A percentile compares a stretch with the other conserved stretches of the same genome.
Conservation (phyloP, 495 filamentous ascomycete species). For the Trichodelitschia bisporula region DNA sequence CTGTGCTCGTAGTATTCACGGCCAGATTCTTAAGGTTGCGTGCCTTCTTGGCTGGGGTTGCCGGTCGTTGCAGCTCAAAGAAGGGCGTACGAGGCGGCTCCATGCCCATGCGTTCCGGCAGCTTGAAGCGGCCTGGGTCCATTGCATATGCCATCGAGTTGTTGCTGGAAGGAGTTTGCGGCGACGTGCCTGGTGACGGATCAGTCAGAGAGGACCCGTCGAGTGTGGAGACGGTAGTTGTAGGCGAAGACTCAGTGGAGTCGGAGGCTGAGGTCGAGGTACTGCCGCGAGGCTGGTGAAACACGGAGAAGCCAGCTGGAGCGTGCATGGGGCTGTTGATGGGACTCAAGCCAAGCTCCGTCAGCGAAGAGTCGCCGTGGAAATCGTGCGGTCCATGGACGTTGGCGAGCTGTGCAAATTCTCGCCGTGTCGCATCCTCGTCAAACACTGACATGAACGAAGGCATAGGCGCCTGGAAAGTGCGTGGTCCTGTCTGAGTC, state of each 20-base stretch:
- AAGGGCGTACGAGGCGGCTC: constrained; percentile 5
- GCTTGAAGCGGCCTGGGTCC: constrained; percentile 7
- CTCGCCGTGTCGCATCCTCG: constrained; percentile 3
- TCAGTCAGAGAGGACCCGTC: constrained; percentile 77
- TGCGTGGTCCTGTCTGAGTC: constrained; percentile 8
- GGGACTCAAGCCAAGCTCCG: too few species aligned
- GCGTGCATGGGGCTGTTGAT: constrained; percentile 2
- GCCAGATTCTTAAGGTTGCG: constrained; percentile 89
- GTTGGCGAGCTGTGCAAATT: too few species aligned
- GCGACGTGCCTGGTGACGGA: constrained; percentile 72
- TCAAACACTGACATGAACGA: constrained; percentile 15
- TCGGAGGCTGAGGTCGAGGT: constrained; percentile 62
- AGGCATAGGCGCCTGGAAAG: constrained; percentile 9
- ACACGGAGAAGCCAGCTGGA: constrained; percentile 8
- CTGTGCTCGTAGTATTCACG: constrained; percentile 43
- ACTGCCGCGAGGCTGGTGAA: constrained; percentile 31
- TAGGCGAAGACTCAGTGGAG: constrained; percentile 84
- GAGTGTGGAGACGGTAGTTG: constrained; percentile 81
- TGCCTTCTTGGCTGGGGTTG: constrained; percentile 44
- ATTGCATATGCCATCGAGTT: constrained; percentile 17
- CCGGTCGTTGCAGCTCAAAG: constrained; percentile 19
- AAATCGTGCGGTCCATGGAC: too few species aligned
- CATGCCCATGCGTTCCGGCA: constrained; percentile 2
- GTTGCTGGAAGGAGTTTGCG: constrained; percentile 54
- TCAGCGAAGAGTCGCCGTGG: too few species aligned